phyloP scores from a whole-genome alignment of 192 early-diverging fungal genomes.

The Tieghemiomyces parasiticus region DNA sequence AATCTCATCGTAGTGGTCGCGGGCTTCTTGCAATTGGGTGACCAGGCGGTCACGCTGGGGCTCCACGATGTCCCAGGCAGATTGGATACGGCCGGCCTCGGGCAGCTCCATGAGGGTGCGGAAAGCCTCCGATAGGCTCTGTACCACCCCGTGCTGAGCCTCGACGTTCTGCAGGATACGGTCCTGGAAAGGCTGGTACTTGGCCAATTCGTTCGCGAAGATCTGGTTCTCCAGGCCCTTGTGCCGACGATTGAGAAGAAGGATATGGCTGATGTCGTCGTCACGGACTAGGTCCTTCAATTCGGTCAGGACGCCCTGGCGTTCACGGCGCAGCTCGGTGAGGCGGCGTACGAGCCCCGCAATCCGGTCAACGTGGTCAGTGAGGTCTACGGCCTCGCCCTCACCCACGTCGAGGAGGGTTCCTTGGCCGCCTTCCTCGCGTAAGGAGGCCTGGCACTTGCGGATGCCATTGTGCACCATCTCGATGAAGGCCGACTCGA shows the following conservation, averaged over 20 bases:
- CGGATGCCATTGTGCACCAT: slow-evolving; percentile 23
- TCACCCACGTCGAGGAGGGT: slow-evolving; percentile 44
- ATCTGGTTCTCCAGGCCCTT: slow-evolving; percentile 73
- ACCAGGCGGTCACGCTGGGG: slow-evolving; percentile 41
- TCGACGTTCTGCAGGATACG: slow-evolving; percentile 57
- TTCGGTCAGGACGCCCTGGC: slow-evolving; percentile 34
- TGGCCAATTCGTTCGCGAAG: slow-evolving; percentile 82
- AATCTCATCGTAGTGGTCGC: slow-evolving; percentile 44
- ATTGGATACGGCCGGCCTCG: slow-evolving; percentile 46
- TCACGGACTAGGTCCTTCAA: slow-evolving; percentile 38
- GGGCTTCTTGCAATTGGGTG: slow-evolving; percentile 49
- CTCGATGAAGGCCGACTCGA: slow-evolving; percentile 29
- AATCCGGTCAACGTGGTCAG: slow-evolving; percentile 23
- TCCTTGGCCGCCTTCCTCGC: slow-evolving; percentile 18
- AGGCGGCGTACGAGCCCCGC: slow-evolving; percentile 25
- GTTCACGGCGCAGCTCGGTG: slow-evolving; percentile 20
- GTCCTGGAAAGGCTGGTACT: slow-evolving; percentile 67
- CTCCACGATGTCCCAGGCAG: slow-evolving; percentile 51
- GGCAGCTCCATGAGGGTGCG: slow-evolving; percentile 56
- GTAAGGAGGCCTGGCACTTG: slow-evolving; percentile 18
- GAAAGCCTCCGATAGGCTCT: slow-evolving; percentile 60
- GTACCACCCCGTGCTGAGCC: slow-evolving; percentile 56
- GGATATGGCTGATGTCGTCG: slow-evolving; percentile 76
- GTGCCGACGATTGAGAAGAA: slow-evolving; percentile 55
- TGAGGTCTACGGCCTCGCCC: slow-evolving; percentile 22